These are phyloP conservation scores for Ganoderma lucidum DNA, from an alignment of 1,284 basidiomycete species.

Conservation along the genomic window DNA sequence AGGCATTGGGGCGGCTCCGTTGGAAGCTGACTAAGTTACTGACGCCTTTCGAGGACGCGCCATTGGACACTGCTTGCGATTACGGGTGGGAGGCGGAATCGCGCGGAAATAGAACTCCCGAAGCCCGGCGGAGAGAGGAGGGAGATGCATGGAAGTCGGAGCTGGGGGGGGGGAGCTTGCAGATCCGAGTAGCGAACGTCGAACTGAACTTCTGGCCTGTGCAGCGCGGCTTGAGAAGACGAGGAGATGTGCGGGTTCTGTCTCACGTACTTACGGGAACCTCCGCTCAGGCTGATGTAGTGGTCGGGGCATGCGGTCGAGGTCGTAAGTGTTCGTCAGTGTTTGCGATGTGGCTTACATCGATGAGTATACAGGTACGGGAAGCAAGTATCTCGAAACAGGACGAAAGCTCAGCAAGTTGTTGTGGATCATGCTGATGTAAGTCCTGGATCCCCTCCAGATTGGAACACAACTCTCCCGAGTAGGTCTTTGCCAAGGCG, in stretches of 20 bases:
- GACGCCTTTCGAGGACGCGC: neutral
- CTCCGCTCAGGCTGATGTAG: neutral
- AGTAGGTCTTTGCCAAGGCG: neutral
- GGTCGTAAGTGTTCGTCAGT: neutral
- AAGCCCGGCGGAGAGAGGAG: neutral
- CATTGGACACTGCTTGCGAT: neutral
- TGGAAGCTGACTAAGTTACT: neutral
- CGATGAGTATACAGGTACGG: neutral
- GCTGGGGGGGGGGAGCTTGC: neutral
- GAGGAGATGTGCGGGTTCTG: neutral
- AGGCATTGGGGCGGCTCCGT: neutral
- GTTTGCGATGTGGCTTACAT: neutral
- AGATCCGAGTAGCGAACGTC: constrained; percentile 1
- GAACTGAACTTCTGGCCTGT: neutral
- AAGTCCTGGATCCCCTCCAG: neutral
- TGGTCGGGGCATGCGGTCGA: neutral
- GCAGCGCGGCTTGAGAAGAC: neutral
- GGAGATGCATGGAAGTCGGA: neutral
- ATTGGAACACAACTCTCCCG: neutral
- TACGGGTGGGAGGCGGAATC: neutral
- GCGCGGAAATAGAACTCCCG: constrained; percentile 2
- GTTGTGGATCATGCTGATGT: neutral
- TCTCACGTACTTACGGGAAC: neutral
- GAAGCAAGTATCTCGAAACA: neutral
- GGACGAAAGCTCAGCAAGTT: neutral